A percentile compares a stretch with the other conserved stretches of the same genome.
Evolutionary conservation across 148 eudicot genomes (phyloP).

Genomic region (Fallopia convolvulus): DNA sequence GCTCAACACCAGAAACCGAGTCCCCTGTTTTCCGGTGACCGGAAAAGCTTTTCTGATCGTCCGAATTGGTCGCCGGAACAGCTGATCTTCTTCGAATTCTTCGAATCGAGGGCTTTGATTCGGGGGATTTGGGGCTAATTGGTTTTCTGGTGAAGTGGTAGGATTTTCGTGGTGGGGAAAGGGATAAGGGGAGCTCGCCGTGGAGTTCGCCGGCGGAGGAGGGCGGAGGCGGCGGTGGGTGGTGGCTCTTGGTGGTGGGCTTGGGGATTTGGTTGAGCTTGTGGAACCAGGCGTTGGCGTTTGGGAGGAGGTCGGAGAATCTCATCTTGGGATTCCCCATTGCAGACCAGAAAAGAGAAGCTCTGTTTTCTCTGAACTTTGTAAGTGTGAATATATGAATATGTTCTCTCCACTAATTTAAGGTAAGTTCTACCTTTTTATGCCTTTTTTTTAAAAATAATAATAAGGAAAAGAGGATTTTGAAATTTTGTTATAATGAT

Average conservation of each 20-base stretch:
- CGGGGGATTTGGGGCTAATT: neutral
- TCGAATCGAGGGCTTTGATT: neutral
- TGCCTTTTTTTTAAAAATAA: too few species aligned
- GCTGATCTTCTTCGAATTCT: neutral
- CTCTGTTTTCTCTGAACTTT: neutral
- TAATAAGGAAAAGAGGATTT: too few species aligned
- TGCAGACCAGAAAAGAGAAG: neutral
- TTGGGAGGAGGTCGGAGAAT: slow-evolving; percentile 42
- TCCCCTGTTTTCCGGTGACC: neutral
- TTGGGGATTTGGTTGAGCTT: slow-evolving; percentile 28
- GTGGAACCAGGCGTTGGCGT: slow-evolving; percentile 48
- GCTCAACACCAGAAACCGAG: neutral
- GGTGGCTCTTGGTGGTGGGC: neutral
- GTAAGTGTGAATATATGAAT: neutral
- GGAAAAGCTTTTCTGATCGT: neutral
- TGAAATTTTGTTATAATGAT: too few species aligned
- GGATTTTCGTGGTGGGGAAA: neutral
- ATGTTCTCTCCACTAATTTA: neutral
- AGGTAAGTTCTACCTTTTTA: neutral
- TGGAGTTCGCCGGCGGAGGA: neutral
- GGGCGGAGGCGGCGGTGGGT: neutral
- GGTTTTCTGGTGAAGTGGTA: neutral
- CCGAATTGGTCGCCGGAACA: neutral
- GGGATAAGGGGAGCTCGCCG: slow-evolving; percentile 5
- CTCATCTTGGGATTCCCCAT: slow-evolving; percentile 45